Evolutionary conservation across 371 early-diverging fungal genomes (phyloP).

Genomic region (Fennellomyces sp.): DNA sequence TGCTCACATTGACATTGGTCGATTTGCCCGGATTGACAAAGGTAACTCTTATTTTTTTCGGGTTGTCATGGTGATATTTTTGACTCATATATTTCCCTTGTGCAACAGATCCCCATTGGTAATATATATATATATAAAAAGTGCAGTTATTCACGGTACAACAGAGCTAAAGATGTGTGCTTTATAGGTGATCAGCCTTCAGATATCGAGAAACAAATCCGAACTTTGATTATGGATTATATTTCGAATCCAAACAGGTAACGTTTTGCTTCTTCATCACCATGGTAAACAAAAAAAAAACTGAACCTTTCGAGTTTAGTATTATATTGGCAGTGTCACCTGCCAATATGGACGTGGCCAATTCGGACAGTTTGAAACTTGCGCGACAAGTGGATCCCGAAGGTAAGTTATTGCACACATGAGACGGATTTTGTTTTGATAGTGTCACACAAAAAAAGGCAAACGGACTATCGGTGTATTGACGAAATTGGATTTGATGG

Average conservation of each 20-base stretch:
- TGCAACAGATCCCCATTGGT: slow-evolving; percentile 20
- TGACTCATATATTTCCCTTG: background rate
- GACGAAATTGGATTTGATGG: slow-evolving; percentile 95
- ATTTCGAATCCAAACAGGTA: slow-evolving; percentile 86
- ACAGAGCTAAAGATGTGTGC: background rate
- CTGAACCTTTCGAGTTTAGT: slow-evolving; percentile 39
- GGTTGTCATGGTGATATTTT: too few relatives aligned
- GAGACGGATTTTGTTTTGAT: background rate
- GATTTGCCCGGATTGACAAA: slow-evolving; percentile 95
- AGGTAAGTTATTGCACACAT: slow-evolving; percentile 32
- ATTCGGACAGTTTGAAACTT: slow-evolving; percentile 92
- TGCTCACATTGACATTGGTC: slow-evolving; percentile 90
- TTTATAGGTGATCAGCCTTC: slow-evolving; percentile 81
- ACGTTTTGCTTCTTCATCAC: background rate
- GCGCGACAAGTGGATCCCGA: slow-evolving; percentile 91
- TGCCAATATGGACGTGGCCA: slow-evolving; percentile 91
- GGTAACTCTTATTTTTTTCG: slow-evolving; percentile 39
- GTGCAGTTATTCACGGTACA: background rate
- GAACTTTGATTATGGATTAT: slow-evolving; percentile 83
- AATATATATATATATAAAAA: background rate
- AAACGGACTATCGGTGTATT: slow-evolving; percentile 89
- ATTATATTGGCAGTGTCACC: slow-evolving; percentile 94
- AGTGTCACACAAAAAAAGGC: slow-evolving; percentile 7
- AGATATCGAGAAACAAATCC: slow-evolving; percentile 88
- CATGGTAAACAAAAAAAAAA: background rate